Percentiles rank a stretch among this genome's conserved stretches.
Conservation (phyloP, 1,284 basidiomycete genomes). For the Cryptococcus amylolentus region DNA sequence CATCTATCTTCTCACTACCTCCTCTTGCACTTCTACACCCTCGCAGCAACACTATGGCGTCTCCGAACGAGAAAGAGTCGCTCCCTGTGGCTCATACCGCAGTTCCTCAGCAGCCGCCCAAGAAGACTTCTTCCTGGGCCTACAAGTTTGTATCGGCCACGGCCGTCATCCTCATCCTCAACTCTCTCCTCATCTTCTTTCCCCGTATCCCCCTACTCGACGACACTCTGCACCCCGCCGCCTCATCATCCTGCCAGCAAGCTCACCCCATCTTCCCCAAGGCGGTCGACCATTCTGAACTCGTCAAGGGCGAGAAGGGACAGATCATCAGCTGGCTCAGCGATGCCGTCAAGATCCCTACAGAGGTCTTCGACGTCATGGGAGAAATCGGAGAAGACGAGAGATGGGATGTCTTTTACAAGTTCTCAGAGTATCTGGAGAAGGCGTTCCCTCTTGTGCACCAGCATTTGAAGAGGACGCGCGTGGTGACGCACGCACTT, state of each 20-base stretch:
- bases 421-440: constrained; percentile 47
- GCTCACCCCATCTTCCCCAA: constrained; percentile 24
- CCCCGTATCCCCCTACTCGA: neutral
- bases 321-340: constrained; percentile 36
- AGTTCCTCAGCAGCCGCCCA: neutral
- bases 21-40: neutral
- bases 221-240: neutral
- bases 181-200: neutral
- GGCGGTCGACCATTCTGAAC: constrained; percentile 18
- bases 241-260: constrained; percentile 22
- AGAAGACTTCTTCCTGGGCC: neutral
- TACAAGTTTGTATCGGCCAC: neutral
- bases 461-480: constrained; percentile 54
- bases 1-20: neutral
- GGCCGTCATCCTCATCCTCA: neutral
- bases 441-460: constrained; percentile 51
- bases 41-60: neutral
- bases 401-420: constrained; percentile 47
- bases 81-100: neutral
- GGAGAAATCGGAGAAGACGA: constrained; percentile 45
- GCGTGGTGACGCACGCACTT: constrained; percentile 64
- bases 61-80: neutral
- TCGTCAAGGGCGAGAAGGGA: constrained; percentile 28
- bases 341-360: constrained; percentile 43
- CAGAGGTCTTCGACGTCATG: constrained; percentile 50